A percentile compares a stretch with the other conserved stretches of the same genome.
These are phyloP conservation scores for Botrytis deweyae DNA, from an alignment of 2,329 filamentous ascomycete species.

Conservation along the genomic window DNA sequence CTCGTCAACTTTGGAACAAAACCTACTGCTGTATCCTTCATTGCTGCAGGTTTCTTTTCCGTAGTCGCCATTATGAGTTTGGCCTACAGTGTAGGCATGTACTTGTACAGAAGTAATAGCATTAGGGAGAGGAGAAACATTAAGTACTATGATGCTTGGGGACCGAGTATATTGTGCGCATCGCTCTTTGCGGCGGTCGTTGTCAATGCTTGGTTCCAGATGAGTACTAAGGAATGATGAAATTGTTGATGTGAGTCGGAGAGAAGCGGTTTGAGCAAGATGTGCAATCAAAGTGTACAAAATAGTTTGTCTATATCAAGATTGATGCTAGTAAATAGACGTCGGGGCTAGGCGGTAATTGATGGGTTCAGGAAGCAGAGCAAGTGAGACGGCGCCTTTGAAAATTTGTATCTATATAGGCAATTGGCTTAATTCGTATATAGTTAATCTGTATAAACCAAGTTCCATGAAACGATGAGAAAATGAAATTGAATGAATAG, in stretches of 20 bases:
- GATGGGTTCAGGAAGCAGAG: not conserved
- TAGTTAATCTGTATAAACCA: not conserved
- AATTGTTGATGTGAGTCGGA: not conserved
- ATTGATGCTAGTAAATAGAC: not conserved
- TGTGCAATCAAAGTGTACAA: slow-evolving; percentile 1
- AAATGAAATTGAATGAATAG: not conserved
- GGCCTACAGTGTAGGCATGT: slow-evolving; percentile 80
- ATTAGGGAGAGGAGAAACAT: slow-evolving; percentile 83
- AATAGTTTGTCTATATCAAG: not conserved
- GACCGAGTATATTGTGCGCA: slow-evolving; percentile 73
- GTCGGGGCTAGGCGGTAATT: not conserved
- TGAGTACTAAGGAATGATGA: slow-evolving; percentile 51
- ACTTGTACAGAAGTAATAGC: slow-evolving; percentile 82
- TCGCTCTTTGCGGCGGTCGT: slow-evolving; percentile 72
- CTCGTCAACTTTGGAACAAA: slow-evolving; percentile 76
- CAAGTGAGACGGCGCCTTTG: not conserved
- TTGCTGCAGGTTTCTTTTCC: slow-evolving; percentile 76
- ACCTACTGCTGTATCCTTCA: slow-evolving; percentile 58
- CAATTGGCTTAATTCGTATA: not conserved
- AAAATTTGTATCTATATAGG: not conserved
- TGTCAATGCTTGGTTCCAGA: slow-evolving; percentile 77
- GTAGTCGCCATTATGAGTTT: slow-evolving; percentile 74
- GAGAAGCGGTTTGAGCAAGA: not conserved
- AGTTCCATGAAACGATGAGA: not conserved
- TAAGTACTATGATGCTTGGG: slow-evolving; percentile 87